These are phyloP conservation scores for Chrysanthemum seticuspe DNA, from an alignment of 129 eudicot species.

Conservation along the genomic window DNA sequence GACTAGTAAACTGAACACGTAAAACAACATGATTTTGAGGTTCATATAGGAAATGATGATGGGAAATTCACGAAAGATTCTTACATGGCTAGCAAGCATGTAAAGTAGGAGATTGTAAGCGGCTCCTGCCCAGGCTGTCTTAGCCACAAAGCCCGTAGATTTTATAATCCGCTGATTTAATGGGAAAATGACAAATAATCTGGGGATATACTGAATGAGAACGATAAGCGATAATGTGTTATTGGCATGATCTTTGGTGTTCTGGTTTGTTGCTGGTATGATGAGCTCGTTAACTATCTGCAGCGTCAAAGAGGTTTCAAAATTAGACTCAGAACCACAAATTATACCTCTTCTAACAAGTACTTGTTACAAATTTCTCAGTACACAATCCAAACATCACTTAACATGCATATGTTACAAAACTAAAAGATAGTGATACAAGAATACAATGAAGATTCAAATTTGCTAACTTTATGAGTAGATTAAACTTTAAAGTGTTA, in stretches of 20 bases:
- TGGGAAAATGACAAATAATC: slow-evolving; percentile 84
- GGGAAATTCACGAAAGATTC: slow-evolving; percentile 5
- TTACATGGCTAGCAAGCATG: slow-evolving; percentile 94
- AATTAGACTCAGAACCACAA: slow-evolving; percentile 6
- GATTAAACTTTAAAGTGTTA: too few relatives aligned
- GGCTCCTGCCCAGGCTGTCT: slow-evolving; percentile 99
- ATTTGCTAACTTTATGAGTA: neutral
- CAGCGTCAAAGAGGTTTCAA: slow-evolving; percentile 18
- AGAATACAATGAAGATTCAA: too few relatives aligned
- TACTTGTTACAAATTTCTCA: neutral
- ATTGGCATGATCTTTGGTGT: slow-evolving; percentile 58
- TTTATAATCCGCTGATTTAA: slow-evolving; percentile 72
- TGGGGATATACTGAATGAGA: slow-evolving; percentile 80
- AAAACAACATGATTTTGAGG: too few relatives aligned
- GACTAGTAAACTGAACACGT: too few relatives aligned
- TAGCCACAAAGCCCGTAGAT: slow-evolving; percentile 82
- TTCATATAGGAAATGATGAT: neutral
- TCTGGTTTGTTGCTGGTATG: slow-evolving; percentile 64
- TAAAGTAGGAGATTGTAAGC: slow-evolving; percentile 88
- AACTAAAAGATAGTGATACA: too few relatives aligned
- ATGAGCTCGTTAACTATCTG: slow-evolving; percentile 73
- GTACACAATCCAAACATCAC: neutral
- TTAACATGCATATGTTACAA: neutral
- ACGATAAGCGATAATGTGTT: slow-evolving; percentile 80
- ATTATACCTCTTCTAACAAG: neutral